Percentiles rank a stretch among this genome's conserved stretches.
These are phyloP conservation scores for Alternaria burnsii DNA, from an alignment of 2,329 filamentous ascomycete genomes.

Conservation along the genomic window DNA sequence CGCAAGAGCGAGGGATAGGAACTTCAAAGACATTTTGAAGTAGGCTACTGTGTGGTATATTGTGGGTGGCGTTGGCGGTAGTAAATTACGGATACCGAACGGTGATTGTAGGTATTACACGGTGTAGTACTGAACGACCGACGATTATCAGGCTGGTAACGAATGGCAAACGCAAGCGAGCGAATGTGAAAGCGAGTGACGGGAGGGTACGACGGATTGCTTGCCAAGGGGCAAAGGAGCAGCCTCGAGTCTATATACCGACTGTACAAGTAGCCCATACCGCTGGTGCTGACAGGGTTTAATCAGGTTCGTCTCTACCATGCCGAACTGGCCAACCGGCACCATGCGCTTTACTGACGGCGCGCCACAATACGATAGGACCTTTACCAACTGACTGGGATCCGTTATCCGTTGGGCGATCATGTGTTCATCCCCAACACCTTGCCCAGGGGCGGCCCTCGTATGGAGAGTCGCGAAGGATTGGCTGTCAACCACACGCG, in stretches of 20 bases:
- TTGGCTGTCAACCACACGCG: neutral
- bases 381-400: constrained; percentile 3
- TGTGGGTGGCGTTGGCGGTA: neutral
- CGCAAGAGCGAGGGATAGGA: constrained; percentile 36
- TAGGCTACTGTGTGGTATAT: neutral
- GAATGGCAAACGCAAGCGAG: constrained; percentile 15
- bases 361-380: constrained; percentile 5
- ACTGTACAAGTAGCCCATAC: neutral
- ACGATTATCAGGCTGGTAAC: constrained; percentile 7
- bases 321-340: constrained; percentile 11
- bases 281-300: constrained; percentile 11
- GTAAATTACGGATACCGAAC: neutral
- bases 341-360: constrained; percentile 7
- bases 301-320: constrained; percentile 1
- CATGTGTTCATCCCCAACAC: neutral
- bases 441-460: neutral
- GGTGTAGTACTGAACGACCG: constrained; percentile 14
- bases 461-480: constrained; percentile 1
- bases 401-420: constrained; percentile 8
- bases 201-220: neutral
- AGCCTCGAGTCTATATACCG: constrained; percentile 16
- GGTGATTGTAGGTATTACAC: constrained; percentile 8
- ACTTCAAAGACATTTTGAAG: constrained; percentile 34
- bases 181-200: constrained; percentile 13
- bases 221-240: constrained; percentile 1